These are phyloP conservation scores for Macaranga tanarius DNA, from an alignment of 441 rosid genomes.

Conservation along the genomic window DNA sequence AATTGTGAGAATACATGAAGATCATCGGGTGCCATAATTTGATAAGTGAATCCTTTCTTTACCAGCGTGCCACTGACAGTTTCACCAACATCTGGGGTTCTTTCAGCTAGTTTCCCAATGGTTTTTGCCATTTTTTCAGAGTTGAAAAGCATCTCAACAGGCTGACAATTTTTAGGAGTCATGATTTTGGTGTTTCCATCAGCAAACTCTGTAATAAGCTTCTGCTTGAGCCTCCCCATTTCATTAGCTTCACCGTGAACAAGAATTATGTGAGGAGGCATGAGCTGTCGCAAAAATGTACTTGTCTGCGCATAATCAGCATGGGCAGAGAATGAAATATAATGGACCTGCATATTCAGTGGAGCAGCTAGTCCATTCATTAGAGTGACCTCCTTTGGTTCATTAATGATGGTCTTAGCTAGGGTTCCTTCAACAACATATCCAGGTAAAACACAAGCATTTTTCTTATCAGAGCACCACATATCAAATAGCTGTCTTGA, in stretches of 20 bases:
- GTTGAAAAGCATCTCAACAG: conserved; percentile 76
- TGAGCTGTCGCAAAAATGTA: conserved; percentile 78
- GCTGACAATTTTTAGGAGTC: conserved; percentile 88
- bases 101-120: conserved; percentile 75
- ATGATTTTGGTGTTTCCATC: conserved; percentile 78
- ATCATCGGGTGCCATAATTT: conserved; percentile 94
- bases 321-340: conserved; percentile 89
- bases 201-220: conserved; percentile 66
- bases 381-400: conserved; percentile 89
- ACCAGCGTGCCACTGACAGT: conserved; percentile 75
- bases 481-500: conserved; percentile 82
- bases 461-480: conserved; percentile 90
- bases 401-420: conserved; percentile 76
- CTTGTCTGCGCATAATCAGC: conserved; percentile 95
- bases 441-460: conserved; percentile 79
- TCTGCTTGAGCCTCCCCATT: conserved; percentile 91
- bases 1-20: conserved; percentile 93
- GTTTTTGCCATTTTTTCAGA: conserved; percentile 94
- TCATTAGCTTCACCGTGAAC: conserved; percentile 92
- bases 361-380: conserved; percentile 91
- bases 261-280: conserved; percentile 90
- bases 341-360: conserved; percentile 85
- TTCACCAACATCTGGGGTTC: conserved; percentile 73
- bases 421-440: conserved; percentile 76
- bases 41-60: conserved; percentile 90